Conservation (phyloP, 2,329 filamentous ascomycete genomes). For the Xylariaceae sp. region DNA sequence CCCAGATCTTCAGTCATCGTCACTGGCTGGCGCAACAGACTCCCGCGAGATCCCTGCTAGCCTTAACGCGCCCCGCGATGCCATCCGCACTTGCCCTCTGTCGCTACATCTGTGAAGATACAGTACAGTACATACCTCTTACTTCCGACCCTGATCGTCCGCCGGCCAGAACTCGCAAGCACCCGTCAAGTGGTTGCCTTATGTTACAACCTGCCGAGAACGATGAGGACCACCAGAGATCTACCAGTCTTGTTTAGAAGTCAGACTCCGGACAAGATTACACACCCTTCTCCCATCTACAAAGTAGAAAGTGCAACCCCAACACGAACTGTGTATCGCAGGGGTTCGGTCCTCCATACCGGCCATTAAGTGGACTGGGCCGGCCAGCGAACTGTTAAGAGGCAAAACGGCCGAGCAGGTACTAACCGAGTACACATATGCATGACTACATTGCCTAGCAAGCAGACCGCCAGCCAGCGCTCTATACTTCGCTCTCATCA, state of each 20-base stretch:
- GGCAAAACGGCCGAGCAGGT: background rate
- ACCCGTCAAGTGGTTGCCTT: conserved; percentile 21
- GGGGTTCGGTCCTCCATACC: conserved; percentile 10
- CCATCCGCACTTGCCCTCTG: no score
- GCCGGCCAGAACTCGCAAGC: conserved; percentile 14
- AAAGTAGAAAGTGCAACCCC: no score
- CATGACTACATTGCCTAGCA: no score
- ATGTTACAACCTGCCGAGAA: conserved; percentile 20
- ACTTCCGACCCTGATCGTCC: conserved; percentile 15
- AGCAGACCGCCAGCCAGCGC: no score
- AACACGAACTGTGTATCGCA: no score
- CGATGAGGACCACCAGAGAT: no score
- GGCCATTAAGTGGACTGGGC: background rate
- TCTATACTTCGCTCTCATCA: conserved; percentile 1
- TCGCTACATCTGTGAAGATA: conserved; percentile 3
- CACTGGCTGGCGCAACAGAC: conserved; percentile 17
- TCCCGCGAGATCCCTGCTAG: conserved; percentile 19
- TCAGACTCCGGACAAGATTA: no score
- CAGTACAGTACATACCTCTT: no score
- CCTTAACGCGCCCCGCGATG: conserved; percentile 10
- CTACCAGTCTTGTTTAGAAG: no score
- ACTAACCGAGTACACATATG: no score
- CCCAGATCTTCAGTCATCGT: conserved; percentile 15
- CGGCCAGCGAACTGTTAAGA: conserved; percentile 14
- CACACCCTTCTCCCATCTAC: no score